Evolutionary conservation across 1,284 basidiomycete species (phyloP).

Genomic region (Ganoderma lucidum): DNA sequence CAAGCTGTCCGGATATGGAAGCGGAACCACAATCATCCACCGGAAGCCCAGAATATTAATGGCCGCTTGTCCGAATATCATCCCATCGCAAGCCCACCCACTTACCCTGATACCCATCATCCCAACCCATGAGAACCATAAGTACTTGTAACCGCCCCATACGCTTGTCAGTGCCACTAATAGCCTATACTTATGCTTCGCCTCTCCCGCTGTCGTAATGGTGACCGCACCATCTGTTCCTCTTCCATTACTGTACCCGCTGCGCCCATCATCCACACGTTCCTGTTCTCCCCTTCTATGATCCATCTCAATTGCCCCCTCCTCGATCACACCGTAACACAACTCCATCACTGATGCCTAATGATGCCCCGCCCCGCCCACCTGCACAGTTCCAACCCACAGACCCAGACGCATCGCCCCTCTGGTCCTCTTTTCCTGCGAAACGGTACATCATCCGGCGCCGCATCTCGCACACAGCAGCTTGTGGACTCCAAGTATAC

Average conservation of each 20-base stretch:
- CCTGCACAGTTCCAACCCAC: constrained; percentile 4
- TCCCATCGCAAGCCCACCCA: constrained; percentile 14
- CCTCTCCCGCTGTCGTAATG: constrained; percentile 13
- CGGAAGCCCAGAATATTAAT: constrained; percentile 23
- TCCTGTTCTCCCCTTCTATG: not conserved
- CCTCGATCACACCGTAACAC: constrained; percentile 14
- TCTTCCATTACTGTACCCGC: constrained; percentile 1
- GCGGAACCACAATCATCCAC: constrained; percentile 25
- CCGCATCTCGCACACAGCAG: constrained; percentile 21
- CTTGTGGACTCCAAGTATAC: not conserved
- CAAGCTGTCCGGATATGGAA: constrained; percentile 25
- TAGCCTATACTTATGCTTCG: constrained; percentile 3
- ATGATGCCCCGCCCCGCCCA: constrained; percentile 1
- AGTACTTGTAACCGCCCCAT: not conserved
- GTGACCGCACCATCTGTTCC: constrained; percentile 5
- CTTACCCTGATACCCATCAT: constrained; percentile 22
- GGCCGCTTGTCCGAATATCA: constrained; percentile 29
- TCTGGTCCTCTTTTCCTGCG: constrained; percentile 5
- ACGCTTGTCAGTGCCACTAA: constrained; percentile 12
- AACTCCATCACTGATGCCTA: constrained; percentile 21
- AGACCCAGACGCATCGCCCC: constrained; percentile 8
- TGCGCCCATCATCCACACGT: constrained; percentile 14
- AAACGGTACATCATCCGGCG: constrained; percentile 8
- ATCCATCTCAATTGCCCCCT: constrained; percentile 6
- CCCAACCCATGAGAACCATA: constrained; percentile 1